phyloP scores from a whole-genome alignment of 257 asterid genomes.

The Verbascum thapsus region DNA sequence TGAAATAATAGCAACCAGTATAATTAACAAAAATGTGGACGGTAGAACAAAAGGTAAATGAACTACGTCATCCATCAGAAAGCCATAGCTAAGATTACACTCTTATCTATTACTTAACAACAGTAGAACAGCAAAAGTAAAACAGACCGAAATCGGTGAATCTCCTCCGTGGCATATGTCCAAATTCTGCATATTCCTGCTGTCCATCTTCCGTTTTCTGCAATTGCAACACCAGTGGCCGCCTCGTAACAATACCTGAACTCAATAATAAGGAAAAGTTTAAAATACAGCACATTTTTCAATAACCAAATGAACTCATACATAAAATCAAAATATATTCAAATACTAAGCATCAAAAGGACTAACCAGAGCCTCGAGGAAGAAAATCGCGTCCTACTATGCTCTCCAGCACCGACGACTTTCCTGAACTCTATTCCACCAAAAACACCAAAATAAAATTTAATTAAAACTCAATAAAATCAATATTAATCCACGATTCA shows the following conservation, averaged over 20 bases:
- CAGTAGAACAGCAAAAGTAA: background rate
- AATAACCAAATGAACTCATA: constrained; percentile 6
- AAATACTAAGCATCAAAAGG: background rate
- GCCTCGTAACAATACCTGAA: constrained; percentile 89
- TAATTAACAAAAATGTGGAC: background rate
- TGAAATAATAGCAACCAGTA: background rate
- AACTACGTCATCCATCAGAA: background rate
- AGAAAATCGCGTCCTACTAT: constrained; percentile 95
- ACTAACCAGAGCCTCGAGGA: constrained; percentile 96
- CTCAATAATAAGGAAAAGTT: background rate
- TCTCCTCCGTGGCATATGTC: constrained; percentile 69
- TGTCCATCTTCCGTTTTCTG: constrained; percentile 72
- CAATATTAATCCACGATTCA: background rate
- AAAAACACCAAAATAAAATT: constrained; percentile 26
- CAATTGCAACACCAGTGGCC: constrained; percentile 89
- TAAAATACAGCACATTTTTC: background rate
- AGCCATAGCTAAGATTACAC: constrained; percentile 12
- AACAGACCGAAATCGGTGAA: constrained; percentile 74
- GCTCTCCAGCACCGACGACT: constrained; percentile 97
- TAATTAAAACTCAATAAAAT: too few species aligned
- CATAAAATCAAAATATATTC: background rate
- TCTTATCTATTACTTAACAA: constrained; percentile 6
- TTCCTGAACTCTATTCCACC: constrained; percentile 81
- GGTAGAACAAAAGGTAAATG: constrained; percentile 1
- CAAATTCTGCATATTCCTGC: constrained; percentile 93